Percentiles rank a stretch among this genome's conserved stretches.
Conservation (phyloP, 768 basidiomycete species). For the Tulasnella sp. region DNA sequence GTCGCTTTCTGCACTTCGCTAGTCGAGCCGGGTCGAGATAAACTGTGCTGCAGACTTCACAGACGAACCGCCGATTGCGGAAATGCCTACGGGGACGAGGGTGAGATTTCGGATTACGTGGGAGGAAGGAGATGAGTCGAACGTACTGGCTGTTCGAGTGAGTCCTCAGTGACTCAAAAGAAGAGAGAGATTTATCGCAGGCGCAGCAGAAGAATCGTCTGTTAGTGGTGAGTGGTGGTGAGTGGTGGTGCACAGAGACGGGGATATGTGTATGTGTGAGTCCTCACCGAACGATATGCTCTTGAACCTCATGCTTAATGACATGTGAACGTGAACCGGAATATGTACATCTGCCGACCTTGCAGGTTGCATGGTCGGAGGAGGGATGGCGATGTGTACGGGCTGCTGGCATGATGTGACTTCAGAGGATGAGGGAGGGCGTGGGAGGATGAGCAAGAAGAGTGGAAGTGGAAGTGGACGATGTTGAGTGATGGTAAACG, state of each 20-base stretch:
- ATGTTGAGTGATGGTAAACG: not conserved
- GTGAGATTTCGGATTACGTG: not conserved
- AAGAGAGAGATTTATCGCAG: not conserved
- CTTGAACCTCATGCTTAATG: not conserved
- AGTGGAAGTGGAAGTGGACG: not conserved
- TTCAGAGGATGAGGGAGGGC: not conserved
- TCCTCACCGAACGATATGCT: not conserved
- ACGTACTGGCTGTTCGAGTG: not conserved
- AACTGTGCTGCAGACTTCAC: not conserved
- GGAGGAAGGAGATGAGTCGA: not conserved
- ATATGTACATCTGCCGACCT: not conserved
- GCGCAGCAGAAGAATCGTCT: not conserved
- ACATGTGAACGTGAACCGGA: not conserved
- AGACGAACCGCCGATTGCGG: not conserved
- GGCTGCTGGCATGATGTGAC: not conserved
- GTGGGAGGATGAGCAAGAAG: not conserved
- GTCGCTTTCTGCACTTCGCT: not conserved
- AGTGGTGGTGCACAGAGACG: not conserved
- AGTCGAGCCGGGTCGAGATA: not conserved
- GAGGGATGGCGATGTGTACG: not conserved
- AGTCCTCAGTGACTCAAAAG: not conserved
- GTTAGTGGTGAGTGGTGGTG: not conserved
- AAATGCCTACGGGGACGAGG: not conserved
- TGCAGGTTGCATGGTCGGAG: not conserved
- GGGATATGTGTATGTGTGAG: not conserved